Percentiles rank a stretch among this genome's conserved stretches.
phyloP scores from a whole-genome alignment of 116 monocot genomes.

The Phalaenopsis hybrid region DNA sequence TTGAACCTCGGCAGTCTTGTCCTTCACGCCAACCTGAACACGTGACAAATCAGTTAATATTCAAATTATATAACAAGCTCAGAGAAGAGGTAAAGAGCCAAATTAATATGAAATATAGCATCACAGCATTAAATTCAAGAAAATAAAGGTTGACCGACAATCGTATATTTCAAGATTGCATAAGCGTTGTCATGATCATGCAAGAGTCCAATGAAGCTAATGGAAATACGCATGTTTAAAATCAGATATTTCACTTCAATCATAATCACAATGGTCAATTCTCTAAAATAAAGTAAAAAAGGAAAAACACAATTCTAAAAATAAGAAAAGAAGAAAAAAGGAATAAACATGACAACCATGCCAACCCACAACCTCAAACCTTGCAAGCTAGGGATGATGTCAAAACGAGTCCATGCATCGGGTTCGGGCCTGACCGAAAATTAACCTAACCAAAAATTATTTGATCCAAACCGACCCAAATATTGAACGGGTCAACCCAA shows the following conservation, averaged over 20 bases:
- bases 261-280: background rate
- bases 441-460: too few relatives aligned
- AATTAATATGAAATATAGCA: background rate
- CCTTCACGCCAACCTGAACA: conserved; percentile 78
- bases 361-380: background rate
- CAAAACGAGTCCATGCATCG: too few relatives aligned
- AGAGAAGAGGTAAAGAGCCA: background rate
- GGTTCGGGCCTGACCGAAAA: too few relatives aligned
- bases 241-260: background rate
- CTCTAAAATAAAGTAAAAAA: background rate
- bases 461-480: too few relatives aligned
- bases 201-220: background rate
- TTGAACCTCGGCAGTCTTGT: conserved; percentile 71
- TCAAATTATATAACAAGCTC: background rate
- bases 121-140: background rate
- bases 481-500: too few relatives aligned
- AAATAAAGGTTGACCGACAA: background rate
- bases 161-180: background rate
- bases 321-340: too few relatives aligned
- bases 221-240: background rate
- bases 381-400: background rate
- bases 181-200: background rate
- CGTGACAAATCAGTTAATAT: background rate
- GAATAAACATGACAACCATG: background rate
- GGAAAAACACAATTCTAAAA: too few relatives aligned